Base-by-base conservation (phyloP, 192 early-diverging fungal genomes). In the Lunasporangiospora selenospora region DNA sequence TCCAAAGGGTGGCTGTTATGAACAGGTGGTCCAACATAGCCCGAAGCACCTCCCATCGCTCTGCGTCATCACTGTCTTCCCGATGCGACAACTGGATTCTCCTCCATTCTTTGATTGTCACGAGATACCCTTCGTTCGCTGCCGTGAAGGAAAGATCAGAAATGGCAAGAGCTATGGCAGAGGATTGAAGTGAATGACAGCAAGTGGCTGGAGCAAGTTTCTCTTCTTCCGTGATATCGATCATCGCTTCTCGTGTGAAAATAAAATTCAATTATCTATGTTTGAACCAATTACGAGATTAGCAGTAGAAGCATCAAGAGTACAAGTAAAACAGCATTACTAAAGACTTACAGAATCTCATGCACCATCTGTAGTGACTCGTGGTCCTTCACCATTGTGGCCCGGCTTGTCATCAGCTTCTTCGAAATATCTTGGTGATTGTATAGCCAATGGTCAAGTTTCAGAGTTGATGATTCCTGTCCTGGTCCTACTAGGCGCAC, bases 181-280 rank as follows among this genome's bases (percentile, higher is more conserved):
- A 38, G 58, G 47, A 61, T 10, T 30, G 47, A 39, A 61, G 49
- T 30, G 58, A 48, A 16, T 61, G 40, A 39, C 58, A 41, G 38
- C 30, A 37, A 2, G 58, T 38, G 37, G 38, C 47, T 32, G 46
- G 58, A 38, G 38, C 37, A 61, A 50, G 47, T 46, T 50, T 27
- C 15, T 61, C 38, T n/a, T 38, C 26, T 16, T 50, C 18, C 29
- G 38, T 50, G 47, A 41, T 23, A 13, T 32, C 47, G 29, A 61
- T 19, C 32, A 61, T 61, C 46, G 51, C 47, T 7, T 51, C 38
- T 26, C 47, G 37, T 26, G 47, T 61, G 42, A 61, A 61, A 23
- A 61, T 61, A 27, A 61, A 50, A 33, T 50, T 61, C 58, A 61
- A 48, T 30, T 50, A 48, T 29, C 58, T 61, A 41, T 23, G 39